A percentile compares a stretch with the other conserved stretches of the same genome.
Conservation (phyloP, 2,329 filamentous ascomycete species). For the Leptographium radiaticola region DNA sequence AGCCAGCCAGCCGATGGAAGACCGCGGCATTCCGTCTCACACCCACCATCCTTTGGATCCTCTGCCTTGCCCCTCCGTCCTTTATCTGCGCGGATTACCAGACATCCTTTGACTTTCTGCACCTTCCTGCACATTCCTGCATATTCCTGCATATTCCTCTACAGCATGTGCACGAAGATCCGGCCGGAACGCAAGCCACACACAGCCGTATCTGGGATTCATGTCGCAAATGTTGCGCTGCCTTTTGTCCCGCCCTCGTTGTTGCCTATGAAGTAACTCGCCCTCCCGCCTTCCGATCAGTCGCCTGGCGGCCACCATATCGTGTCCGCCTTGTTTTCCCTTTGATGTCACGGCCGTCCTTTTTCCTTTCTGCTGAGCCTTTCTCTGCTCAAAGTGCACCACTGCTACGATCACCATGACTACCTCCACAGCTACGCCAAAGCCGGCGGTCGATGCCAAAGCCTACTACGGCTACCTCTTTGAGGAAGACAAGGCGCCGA, state of each 20-base stretch:
- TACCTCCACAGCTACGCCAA: conserved; percentile 4
- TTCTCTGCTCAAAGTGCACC: neutral
- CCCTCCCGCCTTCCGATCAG: neutral
- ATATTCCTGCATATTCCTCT: neutral
- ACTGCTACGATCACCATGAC: conserved; percentile 4
- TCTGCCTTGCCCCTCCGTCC: neutral
- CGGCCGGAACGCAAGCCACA: neutral
- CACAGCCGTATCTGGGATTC: neutral
- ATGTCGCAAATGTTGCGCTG: neutral
- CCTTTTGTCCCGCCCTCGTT: neutral
- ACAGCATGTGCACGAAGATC: neutral
- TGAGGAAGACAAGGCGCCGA: conserved; percentile 52
- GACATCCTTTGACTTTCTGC: neutral
- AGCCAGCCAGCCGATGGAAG: neutral
- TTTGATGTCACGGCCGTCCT: neutral
- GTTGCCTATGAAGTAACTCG: conserved; percentile 1
- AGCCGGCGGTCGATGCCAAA: conserved; percentile 16
- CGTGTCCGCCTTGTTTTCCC: neutral
- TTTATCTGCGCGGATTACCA: neutral
- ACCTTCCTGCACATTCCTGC: neutral
- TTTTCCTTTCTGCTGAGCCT: neutral
- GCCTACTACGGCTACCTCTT: conserved; percentile 55
- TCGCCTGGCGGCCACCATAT: conserved; percentile 1
- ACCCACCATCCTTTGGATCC: neutral
- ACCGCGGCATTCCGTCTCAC: neutral